A percentile compares a stretch with the other conserved stretches of the same genome.
phyloP scores from a whole-genome alignment of 106 monocot species.

The Posidonia australis region DNA sequence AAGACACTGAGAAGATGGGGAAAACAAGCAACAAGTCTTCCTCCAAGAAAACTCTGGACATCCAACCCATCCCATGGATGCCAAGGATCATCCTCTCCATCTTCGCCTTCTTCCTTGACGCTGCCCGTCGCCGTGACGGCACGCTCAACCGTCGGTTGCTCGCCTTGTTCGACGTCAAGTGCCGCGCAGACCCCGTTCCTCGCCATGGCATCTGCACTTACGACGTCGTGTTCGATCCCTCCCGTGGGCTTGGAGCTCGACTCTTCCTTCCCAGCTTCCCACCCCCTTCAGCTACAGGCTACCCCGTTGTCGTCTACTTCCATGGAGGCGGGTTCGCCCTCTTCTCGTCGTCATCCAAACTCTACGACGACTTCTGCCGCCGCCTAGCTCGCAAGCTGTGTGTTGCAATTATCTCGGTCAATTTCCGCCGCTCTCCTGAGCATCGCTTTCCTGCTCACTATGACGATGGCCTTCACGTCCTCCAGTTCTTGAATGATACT shows the following conservation, averaged over 20 bases:
- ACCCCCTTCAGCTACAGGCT: background rate
- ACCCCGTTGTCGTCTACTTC: slow-evolving; percentile 36
- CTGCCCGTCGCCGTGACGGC: slow-evolving; percentile 46
- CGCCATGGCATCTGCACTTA: slow-evolving; percentile 26
- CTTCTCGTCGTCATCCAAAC: slow-evolving; percentile 14
- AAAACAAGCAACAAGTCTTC: too few relatives aligned
- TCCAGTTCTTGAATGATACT: slow-evolving; percentile 23
- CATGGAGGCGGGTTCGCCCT: slow-evolving; percentile 54
- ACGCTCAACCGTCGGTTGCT: slow-evolving; percentile 55
- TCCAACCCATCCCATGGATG: slow-evolving; percentile 19
- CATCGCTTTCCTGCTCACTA: slow-evolving; percentile 25
- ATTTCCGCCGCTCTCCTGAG: slow-evolving; percentile 35
- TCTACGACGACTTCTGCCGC: slow-evolving; percentile 21
- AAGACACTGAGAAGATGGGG: too few relatives aligned
- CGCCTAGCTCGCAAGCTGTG: slow-evolving; percentile 3
- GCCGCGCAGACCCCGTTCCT: slow-evolving; percentile 23
- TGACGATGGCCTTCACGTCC: slow-evolving; percentile 32
- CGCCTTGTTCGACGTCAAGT: slow-evolving; percentile 19
- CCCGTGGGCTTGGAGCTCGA: slow-evolving; percentile 33
- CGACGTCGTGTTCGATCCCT: slow-evolving; percentile 36
- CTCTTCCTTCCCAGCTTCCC: slow-evolving; percentile 29
- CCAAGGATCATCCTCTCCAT: slow-evolving; percentile 18
- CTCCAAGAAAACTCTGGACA: background rate
- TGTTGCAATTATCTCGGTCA: too few relatives aligned
- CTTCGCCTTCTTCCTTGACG: slow-evolving; percentile 22